Conservation (phyloP, 2,329 filamentous ascomycete species). For the Clonostachys byssicola region DNA sequence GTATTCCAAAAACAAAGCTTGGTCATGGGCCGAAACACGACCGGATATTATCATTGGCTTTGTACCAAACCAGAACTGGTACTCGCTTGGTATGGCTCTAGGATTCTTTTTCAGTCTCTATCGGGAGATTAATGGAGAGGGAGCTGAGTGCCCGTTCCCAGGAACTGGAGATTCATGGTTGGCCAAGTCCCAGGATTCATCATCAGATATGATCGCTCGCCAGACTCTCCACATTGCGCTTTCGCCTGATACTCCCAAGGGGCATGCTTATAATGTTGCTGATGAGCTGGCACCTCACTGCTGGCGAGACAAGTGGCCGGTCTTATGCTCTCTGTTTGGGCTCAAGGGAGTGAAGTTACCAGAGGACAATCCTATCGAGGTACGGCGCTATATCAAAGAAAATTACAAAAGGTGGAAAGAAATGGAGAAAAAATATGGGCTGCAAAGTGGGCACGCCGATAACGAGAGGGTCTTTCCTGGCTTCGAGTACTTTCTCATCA, state of each 20-base stretch:
- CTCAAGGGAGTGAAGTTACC: conserved; percentile 14
- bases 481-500: conserved; percentile 35
- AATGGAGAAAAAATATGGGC: conserved; percentile 23
- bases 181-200: conserved; percentile 29
- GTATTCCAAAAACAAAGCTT: conserved; percentile 26
- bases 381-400: conserved; percentile 24
- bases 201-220: conserved; percentile 27
- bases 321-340: conserved; percentile 12
- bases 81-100: conserved; percentile 26
- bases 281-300: conserved; percentile 9
- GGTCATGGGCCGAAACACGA: conserved; percentile 32
- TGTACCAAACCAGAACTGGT: conserved; percentile 31
- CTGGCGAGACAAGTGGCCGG: conserved; percentile 16
- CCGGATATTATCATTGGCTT: conserved; percentile 35
- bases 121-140: conserved; percentile 26
- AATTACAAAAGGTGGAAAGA: conserved; percentile 20
- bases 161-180: conserved; percentile 27
- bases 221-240: conserved; percentile 12
- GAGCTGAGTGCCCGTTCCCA: conserved; percentile 29
- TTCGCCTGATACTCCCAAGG: conserved; percentile 8
- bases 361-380: conserved; percentile 17
- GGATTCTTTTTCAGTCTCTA: conserved; percentile 29
- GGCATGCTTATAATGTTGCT: conserved; percentile 14
- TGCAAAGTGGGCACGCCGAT: conserved; percentile 30
- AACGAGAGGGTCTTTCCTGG: conserved; percentile 24